These are phyloP conservation scores for Fusarium sp. DNA, from an alignment of 2,329 filamentous ascomycete genomes.

Conservation along the genomic window DNA sequence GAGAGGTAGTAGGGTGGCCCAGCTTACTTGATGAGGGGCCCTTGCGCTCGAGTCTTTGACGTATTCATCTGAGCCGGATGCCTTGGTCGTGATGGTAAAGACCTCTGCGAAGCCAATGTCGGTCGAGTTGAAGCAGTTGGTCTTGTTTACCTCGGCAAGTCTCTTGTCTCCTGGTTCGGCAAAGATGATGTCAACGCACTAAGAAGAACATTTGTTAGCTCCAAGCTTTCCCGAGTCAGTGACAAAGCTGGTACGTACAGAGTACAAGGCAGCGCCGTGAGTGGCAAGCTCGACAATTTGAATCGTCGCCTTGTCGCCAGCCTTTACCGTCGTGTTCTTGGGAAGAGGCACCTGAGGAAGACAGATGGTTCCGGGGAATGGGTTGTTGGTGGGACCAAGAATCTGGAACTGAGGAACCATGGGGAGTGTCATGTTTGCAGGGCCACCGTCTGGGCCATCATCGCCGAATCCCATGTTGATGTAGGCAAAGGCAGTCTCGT, in stretches of 20 bases:
- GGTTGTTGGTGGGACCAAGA: constrained; percentile 81
- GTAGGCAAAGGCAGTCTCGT: constrained; percentile 84
- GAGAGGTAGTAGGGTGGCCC: constrained; percentile 59
- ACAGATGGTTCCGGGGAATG: constrained; percentile 91
- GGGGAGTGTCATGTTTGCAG: constrained; percentile 86
- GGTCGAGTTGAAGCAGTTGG: constrained; percentile 91
- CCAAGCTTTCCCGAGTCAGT: too few species aligned
- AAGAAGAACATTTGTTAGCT: constrained; percentile 14
- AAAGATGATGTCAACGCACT: constrained; percentile 97
- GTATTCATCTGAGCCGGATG: constrained; percentile 53
- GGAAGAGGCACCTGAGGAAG: constrained; percentile 91
- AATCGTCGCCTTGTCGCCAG: constrained; percentile 91
- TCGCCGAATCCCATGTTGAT: constrained; percentile 91
- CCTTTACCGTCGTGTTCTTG: constrained; percentile 73
- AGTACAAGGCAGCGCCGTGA: constrained; percentile 86
- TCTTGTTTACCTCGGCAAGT: constrained; percentile 78
- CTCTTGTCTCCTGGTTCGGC: constrained; percentile 77
- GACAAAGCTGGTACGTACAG: constrained; percentile 64
- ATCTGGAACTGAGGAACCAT: constrained; percentile 88
- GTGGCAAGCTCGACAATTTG: constrained; percentile 86
- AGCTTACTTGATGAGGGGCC: constrained; percentile 36
- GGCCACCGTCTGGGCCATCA: constrained; percentile 71
- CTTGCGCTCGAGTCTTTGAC: constrained; percentile 45
- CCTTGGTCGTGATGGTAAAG: constrained; percentile 73
- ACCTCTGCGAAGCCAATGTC: constrained; percentile 81